A percentile compares a stretch with the other conserved stretches of the same genome.
These are phyloP conservation scores for Aspergillus cristatus DNA, from an alignment of 495 filamentous ascomycete genomes.

Conservation along the genomic window DNA sequence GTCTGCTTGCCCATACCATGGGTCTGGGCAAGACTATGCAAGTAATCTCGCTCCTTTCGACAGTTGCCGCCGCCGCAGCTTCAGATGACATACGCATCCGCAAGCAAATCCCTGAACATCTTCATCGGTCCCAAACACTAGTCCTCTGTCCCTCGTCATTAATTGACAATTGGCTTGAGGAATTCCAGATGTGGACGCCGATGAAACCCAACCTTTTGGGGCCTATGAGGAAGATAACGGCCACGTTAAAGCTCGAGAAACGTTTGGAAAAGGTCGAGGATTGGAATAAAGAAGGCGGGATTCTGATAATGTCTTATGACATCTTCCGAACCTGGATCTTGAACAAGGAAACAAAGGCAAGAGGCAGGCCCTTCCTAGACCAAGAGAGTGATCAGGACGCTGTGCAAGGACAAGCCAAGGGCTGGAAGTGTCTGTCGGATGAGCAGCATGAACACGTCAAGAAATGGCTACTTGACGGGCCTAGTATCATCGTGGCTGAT, in stretches of 20 bases:
- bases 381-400: constrained; percentile 19
- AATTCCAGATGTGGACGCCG: constrained; percentile 62
- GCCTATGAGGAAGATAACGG: constrained; percentile 38
- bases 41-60: constrained; percentile 67
- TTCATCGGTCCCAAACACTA: constrained; percentile 56
- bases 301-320: constrained; percentile 65
- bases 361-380: constrained; percentile 17
- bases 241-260: constrained; percentile 10
- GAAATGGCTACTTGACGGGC: constrained; percentile 43
- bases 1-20: constrained; percentile 87
- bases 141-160: constrained; percentile 69
- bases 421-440: constrained; percentile 14
- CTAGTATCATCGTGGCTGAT: constrained; percentile 76
- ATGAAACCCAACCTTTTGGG: constrained; percentile 34
- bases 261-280: constrained; percentile 36
- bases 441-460: constrained; percentile 28
- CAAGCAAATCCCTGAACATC: constrained; percentile 54
- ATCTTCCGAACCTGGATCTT: constrained; percentile 48
- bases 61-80: constrained; percentile 57
- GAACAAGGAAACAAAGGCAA: constrained; percentile 20
- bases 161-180: constrained; percentile 75
- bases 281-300: constrained; percentile 61
- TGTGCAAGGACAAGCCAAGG: too few species aligned
- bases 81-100: constrained; percentile 48
- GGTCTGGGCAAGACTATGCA: constrained; percentile 93